These are phyloP conservation scores for Sporobolomyces phaffii DNA, from an alignment of 768 basidiomycete genomes.

Conservation along the genomic window DNA sequence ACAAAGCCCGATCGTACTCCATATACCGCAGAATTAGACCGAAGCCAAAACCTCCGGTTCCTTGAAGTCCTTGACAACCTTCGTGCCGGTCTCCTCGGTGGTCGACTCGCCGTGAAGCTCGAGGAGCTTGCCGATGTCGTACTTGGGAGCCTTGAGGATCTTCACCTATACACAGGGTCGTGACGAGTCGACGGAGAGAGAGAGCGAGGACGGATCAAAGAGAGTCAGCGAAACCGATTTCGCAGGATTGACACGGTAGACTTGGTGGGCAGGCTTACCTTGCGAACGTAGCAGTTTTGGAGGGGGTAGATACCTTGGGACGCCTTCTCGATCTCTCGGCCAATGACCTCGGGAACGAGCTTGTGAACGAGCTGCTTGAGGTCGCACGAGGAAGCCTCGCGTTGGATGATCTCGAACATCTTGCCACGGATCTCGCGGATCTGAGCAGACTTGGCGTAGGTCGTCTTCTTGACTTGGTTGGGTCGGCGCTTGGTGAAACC, in stretches of 20 bases:
- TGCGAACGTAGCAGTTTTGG: constrained; percentile 98
- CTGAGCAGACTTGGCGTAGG: constrained; percentile 91
- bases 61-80: constrained; percentile 89
- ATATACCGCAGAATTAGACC: constrained; percentile 60
- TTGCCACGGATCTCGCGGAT: constrained; percentile 96
- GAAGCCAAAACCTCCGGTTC: constrained; percentile 90
- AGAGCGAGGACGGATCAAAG: no score
- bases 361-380: constrained; percentile 95
- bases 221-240: no score
- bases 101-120: constrained; percentile 94
- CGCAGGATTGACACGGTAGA: no score
- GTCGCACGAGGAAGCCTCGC: constrained; percentile 90
- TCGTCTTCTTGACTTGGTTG: constrained; percentile 96
- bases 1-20: neutral
- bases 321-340: constrained; percentile 99
- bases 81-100: constrained; percentile 94
- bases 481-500: constrained; percentile 97
- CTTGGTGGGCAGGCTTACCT: no score
- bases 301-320: constrained; percentile 92
- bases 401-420: constrained; percentile 96
- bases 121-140: constrained; percentile 77
- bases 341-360: constrained; percentile 97
- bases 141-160: constrained; percentile 96
- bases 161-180: constrained; percentile 58
- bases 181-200: no score